Base-by-base conservation (phyloP, 768 basidiomycete species). In the Galerina marginata region DNA sequence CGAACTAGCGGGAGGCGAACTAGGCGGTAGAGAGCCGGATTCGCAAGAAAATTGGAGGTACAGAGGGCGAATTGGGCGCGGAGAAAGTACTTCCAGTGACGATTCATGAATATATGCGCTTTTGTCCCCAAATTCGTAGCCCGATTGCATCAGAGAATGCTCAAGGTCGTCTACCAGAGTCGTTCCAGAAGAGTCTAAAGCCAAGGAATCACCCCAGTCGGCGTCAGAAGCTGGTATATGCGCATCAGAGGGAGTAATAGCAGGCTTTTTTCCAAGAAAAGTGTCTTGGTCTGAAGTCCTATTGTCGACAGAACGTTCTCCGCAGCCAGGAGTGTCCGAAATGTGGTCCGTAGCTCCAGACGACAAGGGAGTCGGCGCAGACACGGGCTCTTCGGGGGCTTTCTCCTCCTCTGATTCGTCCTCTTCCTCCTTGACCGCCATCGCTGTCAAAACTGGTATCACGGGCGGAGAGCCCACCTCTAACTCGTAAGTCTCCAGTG, bases 401-500 rank as follows among this genome's bases (percentile, higher is more conserved):
- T 7, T 4, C 29, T 33, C 2, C 1, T 1, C 7, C 7, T 1
- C 29, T 33, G 29, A 33, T 33, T 7, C 29, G 1, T 33, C 25
- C 6, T 4, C 14, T 14, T 62, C 55, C 10, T 61, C 58, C 49
- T 63, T 54, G 4, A 54, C 53, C 9, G 58, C 56, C 7, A 5
- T 33, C 29, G 29, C 7, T 5, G 1, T 7, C 29, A 33, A 33
- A 11, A 39, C 15, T 10, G 60, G 61, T n/a, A 67, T 45, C 4
- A 69, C 63, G 0, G 77, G 77, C 37, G 78, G 77, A 9, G 42
- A 66, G 2, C 77, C 78, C 11, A 79, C 66, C 6, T 66, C 69
- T n/a, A 80, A 64, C 36, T 77, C 76, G 61, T 81, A 81, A 20
- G 72, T 71, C 4, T 71, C 75, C 14, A 61, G 45, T 3, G 75